These are phyloP conservation scores for Aspergillus sp. DNA, from an alignment of 2,329 filamentous ascomycete species.

Conservation along the genomic window DNA sequence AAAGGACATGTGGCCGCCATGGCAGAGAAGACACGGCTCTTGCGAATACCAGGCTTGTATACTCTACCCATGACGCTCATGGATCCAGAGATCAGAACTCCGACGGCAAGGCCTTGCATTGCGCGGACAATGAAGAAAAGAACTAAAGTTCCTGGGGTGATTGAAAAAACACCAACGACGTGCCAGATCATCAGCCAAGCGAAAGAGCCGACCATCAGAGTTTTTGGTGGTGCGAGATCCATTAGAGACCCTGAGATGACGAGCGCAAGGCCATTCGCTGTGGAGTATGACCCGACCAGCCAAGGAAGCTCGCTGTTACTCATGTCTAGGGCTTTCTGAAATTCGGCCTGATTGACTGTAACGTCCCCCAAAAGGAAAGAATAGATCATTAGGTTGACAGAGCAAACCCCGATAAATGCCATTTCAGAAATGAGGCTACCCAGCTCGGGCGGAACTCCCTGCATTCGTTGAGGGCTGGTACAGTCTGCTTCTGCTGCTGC, in stretches of 20 bases:
- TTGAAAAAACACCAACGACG: constrained; percentile 25
- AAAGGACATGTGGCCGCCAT: constrained; percentile 43
- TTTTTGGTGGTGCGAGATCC: constrained; percentile 35
- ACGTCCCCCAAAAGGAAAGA: constrained; percentile 37
- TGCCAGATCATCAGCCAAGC: constrained; percentile 38
- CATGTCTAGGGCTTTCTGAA: constrained; percentile 33
- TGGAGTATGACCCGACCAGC: constrained; percentile 35
- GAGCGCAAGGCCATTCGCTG: constrained; percentile 37
- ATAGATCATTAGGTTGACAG: constrained; percentile 37
- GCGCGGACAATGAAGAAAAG: constrained; percentile 33
- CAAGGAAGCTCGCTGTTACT: constrained; percentile 34
- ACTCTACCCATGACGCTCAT: constrained; percentile 42
- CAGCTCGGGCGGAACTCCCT: constrained; percentile 34
- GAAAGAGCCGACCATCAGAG: constrained; percentile 37
- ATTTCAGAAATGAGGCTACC: constrained; percentile 33
- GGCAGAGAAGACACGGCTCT: constrained; percentile 42
- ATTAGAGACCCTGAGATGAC: constrained; percentile 30
- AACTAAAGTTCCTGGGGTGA: constrained; percentile 26
- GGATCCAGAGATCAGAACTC: constrained; percentile 41
- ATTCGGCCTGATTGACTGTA: constrained; percentile 30
- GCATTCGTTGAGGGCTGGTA: constrained; percentile 1
- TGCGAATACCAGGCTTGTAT: constrained; percentile 38
- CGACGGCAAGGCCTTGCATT: constrained; percentile 43
- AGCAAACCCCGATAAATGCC: constrained; percentile 36
- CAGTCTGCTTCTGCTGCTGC: too few species aligned